A percentile compares a stretch with the other conserved stretches of the same genome.
Evolutionary conservation across 2,329 filamentous ascomycete genomes (phyloP).

Genomic region (Coleophoma eucalyptorum): DNA sequence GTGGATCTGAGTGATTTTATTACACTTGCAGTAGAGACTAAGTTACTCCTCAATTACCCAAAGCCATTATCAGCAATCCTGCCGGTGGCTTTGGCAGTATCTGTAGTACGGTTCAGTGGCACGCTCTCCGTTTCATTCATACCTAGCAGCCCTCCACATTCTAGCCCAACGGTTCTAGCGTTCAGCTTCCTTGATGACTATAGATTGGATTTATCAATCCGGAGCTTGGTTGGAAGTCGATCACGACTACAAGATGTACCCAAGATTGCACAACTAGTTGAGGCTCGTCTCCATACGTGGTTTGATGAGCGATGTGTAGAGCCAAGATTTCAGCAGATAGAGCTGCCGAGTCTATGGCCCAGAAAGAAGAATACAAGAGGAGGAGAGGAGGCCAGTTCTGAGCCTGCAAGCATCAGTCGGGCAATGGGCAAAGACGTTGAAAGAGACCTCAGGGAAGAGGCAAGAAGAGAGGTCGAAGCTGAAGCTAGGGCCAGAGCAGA

Average conservation of each 20-base stretch:
- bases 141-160: constrained; percentile 63
- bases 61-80: constrained; percentile 84
- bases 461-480: constrained; percentile 40
- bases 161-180: constrained; percentile 80
- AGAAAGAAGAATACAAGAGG: constrained; percentile 79
- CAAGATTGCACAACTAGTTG: constrained; percentile 82
- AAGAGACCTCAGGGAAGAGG: constrained; percentile 47
- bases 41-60: constrained; percentile 90
- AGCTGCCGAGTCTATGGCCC: constrained; percentile 78
- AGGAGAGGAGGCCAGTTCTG: constrained; percentile 51
- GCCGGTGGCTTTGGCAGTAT: constrained; percentile 87
- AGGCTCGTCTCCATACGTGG: constrained; percentile 77
- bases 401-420: constrained; percentile 42
- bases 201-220: constrained; percentile 75
- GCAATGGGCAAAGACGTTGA: constrained; percentile 50
- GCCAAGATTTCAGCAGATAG: constrained; percentile 83
- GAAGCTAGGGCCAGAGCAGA: constrained; percentile 31
- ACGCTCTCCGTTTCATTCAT: constrained; percentile 93
- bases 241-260: constrained; percentile 80
- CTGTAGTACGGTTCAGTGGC: constrained; percentile 89
- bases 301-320: constrained; percentile 86
- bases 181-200: constrained; percentile 94
- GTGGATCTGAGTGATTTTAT: constrained; percentile 96
- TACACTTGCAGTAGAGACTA: constrained; percentile 91
- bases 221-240: constrained; percentile 75